Conservation (phyloP, 495 filamentous ascomycete species). For the Baudoinia panamericana region DNA sequence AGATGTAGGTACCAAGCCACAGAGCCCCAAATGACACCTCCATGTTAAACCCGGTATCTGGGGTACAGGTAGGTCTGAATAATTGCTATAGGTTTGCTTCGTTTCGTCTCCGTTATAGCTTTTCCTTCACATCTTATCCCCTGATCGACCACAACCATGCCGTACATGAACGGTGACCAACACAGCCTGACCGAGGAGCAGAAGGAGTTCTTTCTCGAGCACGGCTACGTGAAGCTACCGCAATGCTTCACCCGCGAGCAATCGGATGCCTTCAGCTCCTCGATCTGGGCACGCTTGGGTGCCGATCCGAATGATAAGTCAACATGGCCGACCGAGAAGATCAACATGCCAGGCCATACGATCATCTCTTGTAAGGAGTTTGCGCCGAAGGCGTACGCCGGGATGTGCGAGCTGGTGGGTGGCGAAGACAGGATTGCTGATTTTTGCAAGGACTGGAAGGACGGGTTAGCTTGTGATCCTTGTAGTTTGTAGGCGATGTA, state of each 20-base stretch:
- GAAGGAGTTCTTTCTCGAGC: conserved; percentile 10
- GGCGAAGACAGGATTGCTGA: conserved; percentile 9
- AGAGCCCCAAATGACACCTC: too few species aligned
- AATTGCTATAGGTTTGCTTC: too few species aligned
- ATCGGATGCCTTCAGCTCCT: conserved; percentile 6
- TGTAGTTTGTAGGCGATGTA: too few species aligned
- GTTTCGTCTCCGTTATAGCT: too few species aligned
- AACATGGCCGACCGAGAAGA: conserved; percentile 13
- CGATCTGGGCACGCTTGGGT: conserved; percentile 5
- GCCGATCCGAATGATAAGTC: conserved; percentile 12
- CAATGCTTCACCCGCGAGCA: conserved; percentile 10
- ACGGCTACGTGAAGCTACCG: conserved; percentile 9
- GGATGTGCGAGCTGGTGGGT: conserved; percentile 8
- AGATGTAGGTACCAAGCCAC: too few species aligned
- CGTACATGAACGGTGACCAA: conserved; percentile 5
- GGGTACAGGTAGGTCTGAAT: too few species aligned
- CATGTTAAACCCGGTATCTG: too few species aligned
- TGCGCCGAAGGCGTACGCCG: conserved; percentile 10
- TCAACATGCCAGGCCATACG: conserved; percentile 8
- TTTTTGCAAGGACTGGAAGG: conserved; percentile 6
- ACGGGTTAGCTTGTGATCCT: too few species aligned
- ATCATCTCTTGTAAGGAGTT: conserved; percentile 8
- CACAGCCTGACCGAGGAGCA: conserved; percentile 9
- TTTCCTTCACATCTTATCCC: too few species aligned
- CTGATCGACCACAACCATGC: conserved; percentile 6